Conservation (phyloP, 176 grass and related monocot species). For the Puccinellia tenuiflora region DNA sequence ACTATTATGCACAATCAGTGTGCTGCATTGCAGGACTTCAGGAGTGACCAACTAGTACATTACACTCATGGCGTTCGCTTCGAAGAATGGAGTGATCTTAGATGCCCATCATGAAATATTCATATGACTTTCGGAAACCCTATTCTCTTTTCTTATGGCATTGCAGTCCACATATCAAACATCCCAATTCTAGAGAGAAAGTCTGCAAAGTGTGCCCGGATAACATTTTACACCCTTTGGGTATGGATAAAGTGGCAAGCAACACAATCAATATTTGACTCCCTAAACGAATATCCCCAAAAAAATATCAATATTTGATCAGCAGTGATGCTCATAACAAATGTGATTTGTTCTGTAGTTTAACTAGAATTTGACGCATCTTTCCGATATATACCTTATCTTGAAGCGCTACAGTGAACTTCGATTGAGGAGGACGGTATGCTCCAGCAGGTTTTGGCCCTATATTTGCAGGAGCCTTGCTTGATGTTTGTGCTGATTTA, state of each 20-base stretch:
- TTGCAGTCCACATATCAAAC: not conserved
- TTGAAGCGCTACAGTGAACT: slow-evolving; percentile 63
- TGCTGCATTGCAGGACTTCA: not conserved
- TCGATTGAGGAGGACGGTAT: slow-evolving; percentile 82
- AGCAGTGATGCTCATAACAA: not conserved
- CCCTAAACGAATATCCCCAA: not conserved
- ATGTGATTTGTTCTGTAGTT: not conserved
- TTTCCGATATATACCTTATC: slow-evolving; percentile 62
- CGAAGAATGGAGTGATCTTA: not conserved
- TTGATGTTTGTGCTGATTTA: slow-evolving; percentile 63
- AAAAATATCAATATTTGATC: not conserved
- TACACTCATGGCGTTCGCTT: not conserved
- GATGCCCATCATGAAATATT: not conserved
- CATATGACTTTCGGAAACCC: not conserved
- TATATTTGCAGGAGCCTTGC: slow-evolving; percentile 43
- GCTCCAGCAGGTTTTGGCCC: slow-evolving; percentile 56
- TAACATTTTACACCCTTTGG: not conserved
- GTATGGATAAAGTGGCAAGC: not conserved
- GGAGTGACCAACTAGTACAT: not conserved
- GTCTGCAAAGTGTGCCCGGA: not conserved
- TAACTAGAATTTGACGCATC: not conserved
- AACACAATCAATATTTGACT: not conserved
- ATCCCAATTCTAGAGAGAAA: slow-evolving; percentile 1
- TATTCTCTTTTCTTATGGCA: not conserved
- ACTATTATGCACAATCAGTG: not conserved